Evolutionary conservation across 352 stramenopile genomes (phyloP).

Genomic region (Salisapilia sapeloensis): DNA sequence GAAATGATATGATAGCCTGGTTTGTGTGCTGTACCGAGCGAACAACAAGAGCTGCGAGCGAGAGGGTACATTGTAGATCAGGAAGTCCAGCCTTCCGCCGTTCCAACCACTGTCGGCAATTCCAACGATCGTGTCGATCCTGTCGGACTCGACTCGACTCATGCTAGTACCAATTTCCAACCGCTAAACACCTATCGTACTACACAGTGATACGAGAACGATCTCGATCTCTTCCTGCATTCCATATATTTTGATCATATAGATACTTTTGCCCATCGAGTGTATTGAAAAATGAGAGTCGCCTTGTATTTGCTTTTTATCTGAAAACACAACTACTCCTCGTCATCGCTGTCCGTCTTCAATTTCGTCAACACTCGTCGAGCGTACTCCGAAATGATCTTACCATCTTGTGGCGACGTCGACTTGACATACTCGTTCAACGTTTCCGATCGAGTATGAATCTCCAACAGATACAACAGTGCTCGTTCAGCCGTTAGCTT

Average conservation of each 20-base stretch:
- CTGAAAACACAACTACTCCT: constrained; percentile 23
- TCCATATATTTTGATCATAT: no score
- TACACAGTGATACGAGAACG: no score
- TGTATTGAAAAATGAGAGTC: constrained; percentile 1
- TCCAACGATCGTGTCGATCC: no score
- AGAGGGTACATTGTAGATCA: no score
- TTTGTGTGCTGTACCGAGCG: constrained; percentile 54
- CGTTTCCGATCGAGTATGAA: constrained; percentile 68
- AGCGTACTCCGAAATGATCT: constrained; percentile 77
- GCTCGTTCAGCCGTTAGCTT: constrained; percentile 76
- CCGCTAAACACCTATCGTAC: no score
- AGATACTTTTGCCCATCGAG: background rate
- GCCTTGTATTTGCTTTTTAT: background rate
- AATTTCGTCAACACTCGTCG: constrained; percentile 78
- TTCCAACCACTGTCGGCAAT: no score
- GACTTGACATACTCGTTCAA: constrained; percentile 45
- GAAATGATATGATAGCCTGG: constrained; percentile 31
- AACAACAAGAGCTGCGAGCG: no score
- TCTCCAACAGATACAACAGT: constrained; percentile 76
- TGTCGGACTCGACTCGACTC: no score
- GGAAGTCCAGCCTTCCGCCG: no score
- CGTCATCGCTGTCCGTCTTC: constrained; percentile 67
- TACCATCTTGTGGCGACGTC: constrained; percentile 34
- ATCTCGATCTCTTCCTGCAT: no score
- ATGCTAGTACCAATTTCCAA: no score